Percentiles rank a stretch among this genome's conserved stretches.
Evolutionary conservation across 371 early-diverging fungal species (phyloP).

Genomic region (Mortierella sp.): DNA sequence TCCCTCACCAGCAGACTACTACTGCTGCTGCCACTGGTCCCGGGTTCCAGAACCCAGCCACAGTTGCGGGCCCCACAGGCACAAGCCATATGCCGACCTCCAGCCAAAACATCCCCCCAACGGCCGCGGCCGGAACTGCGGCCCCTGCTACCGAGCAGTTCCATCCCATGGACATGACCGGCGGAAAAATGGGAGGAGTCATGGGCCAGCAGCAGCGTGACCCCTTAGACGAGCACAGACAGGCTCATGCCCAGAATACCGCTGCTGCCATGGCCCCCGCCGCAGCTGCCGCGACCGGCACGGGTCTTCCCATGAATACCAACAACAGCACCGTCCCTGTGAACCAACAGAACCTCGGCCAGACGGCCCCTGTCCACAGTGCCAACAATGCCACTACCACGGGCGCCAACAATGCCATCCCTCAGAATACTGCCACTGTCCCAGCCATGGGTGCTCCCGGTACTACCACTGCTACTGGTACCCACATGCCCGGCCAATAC

Average conservation of each 20-base stretch:
- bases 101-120: slow-evolving; percentile 31
- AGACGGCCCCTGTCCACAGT: not conserved
- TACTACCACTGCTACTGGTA: slow-evolving; percentile 32
- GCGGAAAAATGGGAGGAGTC: not conserved
- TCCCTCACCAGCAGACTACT: not conserved
- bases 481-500: slow-evolving; percentile 25
- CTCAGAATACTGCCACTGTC: slow-evolving; percentile 14
- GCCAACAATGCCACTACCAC: slow-evolving; percentile 1
- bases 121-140: slow-evolving; percentile 23
- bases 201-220: not conserved
- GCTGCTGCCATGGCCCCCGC: slow-evolving; percentile 2
- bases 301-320: slow-evolving; percentile 8
- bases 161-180: not conserved
- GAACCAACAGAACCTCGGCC: not conserved
- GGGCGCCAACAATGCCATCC: slow-evolving; percentile 7
- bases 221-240: not conserved
- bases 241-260: not conserved
- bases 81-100: slow-evolving; percentile 29
- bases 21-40: no score
- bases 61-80: slow-evolving; percentile 31
- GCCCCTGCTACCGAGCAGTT: not conserved
- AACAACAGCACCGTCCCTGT: slow-evolving; percentile 16
- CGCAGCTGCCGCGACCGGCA: not conserved
- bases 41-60: slow-evolving; percentile 3
- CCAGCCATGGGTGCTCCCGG: slow-evolving; percentile 33